These are phyloP conservation scores for Thalia dealbata DNA, from an alignment of 176 grass and related monocot species.

Conservation along the genomic window DNA sequence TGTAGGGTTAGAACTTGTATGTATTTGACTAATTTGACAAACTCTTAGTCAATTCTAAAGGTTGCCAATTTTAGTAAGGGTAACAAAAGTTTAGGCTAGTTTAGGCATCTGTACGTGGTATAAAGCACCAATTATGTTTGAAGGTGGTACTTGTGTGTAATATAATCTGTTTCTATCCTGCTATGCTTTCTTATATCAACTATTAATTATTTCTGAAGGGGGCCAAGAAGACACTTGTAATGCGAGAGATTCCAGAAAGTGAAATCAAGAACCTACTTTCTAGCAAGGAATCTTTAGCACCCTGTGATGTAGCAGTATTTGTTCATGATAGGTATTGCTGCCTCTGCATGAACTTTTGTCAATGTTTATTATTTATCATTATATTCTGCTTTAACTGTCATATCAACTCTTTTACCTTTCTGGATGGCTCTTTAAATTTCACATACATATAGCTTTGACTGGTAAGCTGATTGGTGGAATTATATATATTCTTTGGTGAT, in stretches of 20 bases:
- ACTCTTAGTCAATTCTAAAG: no score
- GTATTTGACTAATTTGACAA: no score
- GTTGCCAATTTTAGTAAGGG: no score
- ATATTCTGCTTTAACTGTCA: background rate
- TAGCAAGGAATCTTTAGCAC: constrained; percentile 76
- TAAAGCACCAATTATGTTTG: no score
- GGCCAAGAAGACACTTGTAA: constrained; percentile 69
- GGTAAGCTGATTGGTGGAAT: background rate
- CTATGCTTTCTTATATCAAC: background rate
- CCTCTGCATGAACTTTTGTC: background rate
- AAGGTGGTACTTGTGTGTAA: background rate
- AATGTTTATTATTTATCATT: background rate
- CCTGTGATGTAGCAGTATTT: constrained; percentile 84
- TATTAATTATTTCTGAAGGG: constrained; percentile 30
- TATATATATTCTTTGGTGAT: background rate
- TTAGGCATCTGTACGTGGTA: no score
- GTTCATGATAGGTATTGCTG: constrained; percentile 72
- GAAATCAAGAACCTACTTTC: constrained; percentile 55
- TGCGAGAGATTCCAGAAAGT: constrained; percentile 80
- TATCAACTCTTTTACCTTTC: background rate
- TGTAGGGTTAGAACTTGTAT: no score
- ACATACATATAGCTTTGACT: background rate
- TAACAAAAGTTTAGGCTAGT: no score
- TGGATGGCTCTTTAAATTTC: background rate
- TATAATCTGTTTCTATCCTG: background rate